Base-by-base conservation (phyloP, 805 yeast species). In the Komagataella pastoris region DNA sequence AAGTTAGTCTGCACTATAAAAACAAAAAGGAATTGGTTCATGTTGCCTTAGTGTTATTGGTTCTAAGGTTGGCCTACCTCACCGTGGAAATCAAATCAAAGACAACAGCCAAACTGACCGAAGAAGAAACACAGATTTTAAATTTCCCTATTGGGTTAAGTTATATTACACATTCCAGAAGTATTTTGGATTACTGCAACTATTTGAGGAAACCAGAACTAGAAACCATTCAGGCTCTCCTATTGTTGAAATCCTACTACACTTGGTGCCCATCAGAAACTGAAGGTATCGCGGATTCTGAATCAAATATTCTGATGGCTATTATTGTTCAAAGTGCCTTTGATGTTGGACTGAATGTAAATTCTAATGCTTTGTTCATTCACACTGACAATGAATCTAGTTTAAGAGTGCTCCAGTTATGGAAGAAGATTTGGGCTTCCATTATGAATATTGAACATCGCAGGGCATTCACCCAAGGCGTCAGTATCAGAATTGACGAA, bases 241-340 rank as follows among this genome's bases (percentile, higher is more conserved):
- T 73, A 47, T 61, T 68, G 46, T 57, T 68, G 43, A 62, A 75
- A 53, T 55, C 65, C 44, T 77, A 77, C 61, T 73, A 64, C 55
- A 61, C 58, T 36, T 56, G 64, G 54, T 66, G 77, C 0, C 79
- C 76, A 3, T 79, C 75, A 57, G 77, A 75, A 57, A 76, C 78
- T 19, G 80, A 77, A 55, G 77, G 77, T 6, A 60, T 64, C 3
- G 73, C 70, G 47, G 72, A 71, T 8, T 64, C 70, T 17, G 74
- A 71, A 52, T 68, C 75, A 1, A 63, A 60, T 43, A 63, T 71
- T 3, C 64, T 62, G 48, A 65, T 61, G 40, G 73, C 73, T 1
- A 55, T 72, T 43, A 54, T 73, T 6, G 53, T 65, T 7, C 68
- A 70, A 46, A 68, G 71, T 63, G 77, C 76, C 0, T 59, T 65